These are phyloP conservation scores for Talaromyces rugulosus DNA, from an alignment of 2,329 filamentous ascomycete species.

Conservation along the genomic window DNA sequence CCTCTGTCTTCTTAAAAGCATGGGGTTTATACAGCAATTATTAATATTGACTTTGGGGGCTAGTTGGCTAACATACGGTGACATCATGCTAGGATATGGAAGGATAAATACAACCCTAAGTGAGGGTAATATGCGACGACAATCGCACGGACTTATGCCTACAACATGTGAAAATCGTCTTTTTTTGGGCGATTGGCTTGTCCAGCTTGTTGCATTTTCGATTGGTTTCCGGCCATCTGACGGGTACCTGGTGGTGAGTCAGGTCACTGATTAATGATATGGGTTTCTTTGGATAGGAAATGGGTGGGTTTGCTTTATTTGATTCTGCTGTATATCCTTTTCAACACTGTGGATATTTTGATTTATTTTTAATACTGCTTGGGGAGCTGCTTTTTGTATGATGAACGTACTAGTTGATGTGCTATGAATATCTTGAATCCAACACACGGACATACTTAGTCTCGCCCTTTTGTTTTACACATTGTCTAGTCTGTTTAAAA, in stretches of 20 bases:
- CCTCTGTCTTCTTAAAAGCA: no score
- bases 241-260: background rate
- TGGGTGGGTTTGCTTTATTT: background rate
- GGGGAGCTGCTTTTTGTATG: background rate
- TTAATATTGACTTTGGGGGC: conserved; percentile 1
- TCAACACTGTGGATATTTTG: background rate
- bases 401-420: background rate
- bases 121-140: conserved; percentile 18
- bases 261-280: background rate
- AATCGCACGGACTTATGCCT: background rate
- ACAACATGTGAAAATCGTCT: no score
- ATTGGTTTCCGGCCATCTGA: background rate
- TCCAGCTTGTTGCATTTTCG: no score
- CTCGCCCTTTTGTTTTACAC: no score
- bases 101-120: conserved; percentile 78
- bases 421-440: background rate
- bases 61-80: conserved; percentile 20
- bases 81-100: conserved; percentile 76
- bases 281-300: background rate
- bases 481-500: no score
- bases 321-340: background rate
- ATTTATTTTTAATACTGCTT: background rate
- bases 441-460: background rate
- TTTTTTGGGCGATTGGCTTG: no score
- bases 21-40: background rate